Evolutionary conservation across 495 filamentous ascomycete genomes (phyloP).

Genomic region (Baudoinia panamericana): DNA sequence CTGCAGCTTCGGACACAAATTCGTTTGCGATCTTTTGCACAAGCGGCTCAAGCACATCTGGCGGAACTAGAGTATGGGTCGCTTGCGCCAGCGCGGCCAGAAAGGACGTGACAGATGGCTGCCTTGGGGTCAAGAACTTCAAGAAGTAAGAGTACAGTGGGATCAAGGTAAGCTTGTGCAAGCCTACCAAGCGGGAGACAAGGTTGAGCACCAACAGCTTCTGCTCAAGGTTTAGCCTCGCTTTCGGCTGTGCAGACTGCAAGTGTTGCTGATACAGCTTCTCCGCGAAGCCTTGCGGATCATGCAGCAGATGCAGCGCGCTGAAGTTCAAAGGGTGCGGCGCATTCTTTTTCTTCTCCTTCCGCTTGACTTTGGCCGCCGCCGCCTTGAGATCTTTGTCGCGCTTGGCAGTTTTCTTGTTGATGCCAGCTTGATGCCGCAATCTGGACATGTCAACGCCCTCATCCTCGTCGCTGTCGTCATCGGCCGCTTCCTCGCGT

Average conservation of each 20-base stretch:
- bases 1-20: slow-evolving; percentile 91
- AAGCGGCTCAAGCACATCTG: slow-evolving; percentile 82
- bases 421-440: slow-evolving; percentile 74
- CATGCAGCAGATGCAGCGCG: slow-evolving; percentile 88
- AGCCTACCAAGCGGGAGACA: slow-evolving; percentile 75
- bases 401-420: slow-evolving; percentile 91
- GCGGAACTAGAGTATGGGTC: slow-evolving; percentile 81
- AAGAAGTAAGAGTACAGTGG: slow-evolving; percentile 76
- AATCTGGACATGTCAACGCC: slow-evolving; percentile 66
- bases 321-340: slow-evolving; percentile 90
- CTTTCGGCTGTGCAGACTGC: slow-evolving; percentile 67
- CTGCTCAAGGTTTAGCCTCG: slow-evolving; percentile 63
- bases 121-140: slow-evolving; percentile 74
- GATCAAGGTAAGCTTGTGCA: slow-evolving; percentile 82
- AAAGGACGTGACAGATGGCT: slow-evolving; percentile 87
- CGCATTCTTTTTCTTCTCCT: slow-evolving; percentile 75
- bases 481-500: slow-evolving; percentile 79
- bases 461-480: slow-evolving; percentile 71
- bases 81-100: slow-evolving; percentile 85
- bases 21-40: slow-evolving; percentile 94
- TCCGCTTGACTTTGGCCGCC: slow-evolving; percentile 57
- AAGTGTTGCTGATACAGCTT: slow-evolving; percentile 80
- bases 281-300: slow-evolving; percentile 92
- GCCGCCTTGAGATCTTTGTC: slow-evolving; percentile 66
- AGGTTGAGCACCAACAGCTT: slow-evolving; percentile 81